Evolutionary conservation across 352 stramenopile species (phyloP).

Genomic region (Pseudoperonospora humuli): DNA sequence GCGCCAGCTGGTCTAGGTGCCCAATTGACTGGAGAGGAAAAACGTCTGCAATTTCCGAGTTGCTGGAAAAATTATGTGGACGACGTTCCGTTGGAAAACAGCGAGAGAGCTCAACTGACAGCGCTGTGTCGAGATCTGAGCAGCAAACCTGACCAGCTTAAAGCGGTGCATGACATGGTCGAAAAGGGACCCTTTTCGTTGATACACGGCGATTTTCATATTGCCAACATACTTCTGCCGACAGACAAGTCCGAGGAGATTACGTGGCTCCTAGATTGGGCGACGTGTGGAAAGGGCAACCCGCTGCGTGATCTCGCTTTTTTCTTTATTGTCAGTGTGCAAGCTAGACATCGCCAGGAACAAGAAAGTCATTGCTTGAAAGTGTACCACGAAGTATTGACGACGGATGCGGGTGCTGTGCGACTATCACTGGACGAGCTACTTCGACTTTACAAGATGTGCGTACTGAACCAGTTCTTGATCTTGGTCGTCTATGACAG

Average conservation of each 20-base stretch:
- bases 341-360: constrained; percentile 29
- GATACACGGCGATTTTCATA: constrained; percentile 80
- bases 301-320: constrained; percentile 73
- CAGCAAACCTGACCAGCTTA: constrained; percentile 27
- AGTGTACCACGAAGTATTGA: constrained; percentile 35
- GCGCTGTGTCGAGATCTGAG: constrained; percentile 45
- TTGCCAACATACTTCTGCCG: constrained; percentile 65
- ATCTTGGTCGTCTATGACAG: constrained; percentile 77
- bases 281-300: constrained; percentile 65
- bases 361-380: constrained; percentile 34
- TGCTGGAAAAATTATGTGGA: constrained; percentile 49
- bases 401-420: constrained; percentile 10
- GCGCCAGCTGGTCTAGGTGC: constrained; percentile 56
- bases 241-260: constrained; percentile 13
- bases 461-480: constrained; percentile 74
- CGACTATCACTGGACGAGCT: constrained; percentile 34
- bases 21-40: constrained; percentile 50
- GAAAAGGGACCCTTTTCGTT: constrained; percentile 43
- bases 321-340: constrained; percentile 78
- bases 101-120: constrained; percentile 24
- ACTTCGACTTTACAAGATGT: constrained; percentile 46
- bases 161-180: constrained; percentile 44
- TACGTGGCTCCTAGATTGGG: constrained; percentile 75
- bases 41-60: constrained; percentile 51
- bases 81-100: constrained; percentile 29